A percentile compares a stretch with the other conserved stretches of the same genome.
Evolutionary conservation across 1,284 basidiomycete species (phyloP).

Genomic region (Kwoniella shivajii): DNA sequence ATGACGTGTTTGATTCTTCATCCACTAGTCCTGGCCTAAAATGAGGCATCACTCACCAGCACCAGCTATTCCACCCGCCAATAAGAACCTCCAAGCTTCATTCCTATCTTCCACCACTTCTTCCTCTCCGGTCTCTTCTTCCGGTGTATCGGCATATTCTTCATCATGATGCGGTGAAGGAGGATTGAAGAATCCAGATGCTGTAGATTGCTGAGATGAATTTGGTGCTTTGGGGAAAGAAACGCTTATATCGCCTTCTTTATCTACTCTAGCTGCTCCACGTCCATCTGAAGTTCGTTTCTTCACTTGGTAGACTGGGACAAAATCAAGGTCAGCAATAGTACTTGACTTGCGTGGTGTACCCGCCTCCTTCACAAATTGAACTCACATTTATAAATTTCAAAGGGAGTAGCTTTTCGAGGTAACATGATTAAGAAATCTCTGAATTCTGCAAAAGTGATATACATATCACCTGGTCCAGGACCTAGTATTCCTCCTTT

Average conservation of each 20-base stretch:
- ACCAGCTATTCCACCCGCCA: constrained; percentile 92
- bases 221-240: constrained; percentile 49
- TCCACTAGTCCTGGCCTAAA: neutral
- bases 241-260: constrained; percentile 69
- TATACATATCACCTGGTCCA: constrained; percentile 44
- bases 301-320: constrained; percentile 66
- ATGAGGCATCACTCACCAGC: constrained; percentile 64
- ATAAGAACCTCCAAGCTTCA: constrained; percentile 82
- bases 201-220: constrained; percentile 20
- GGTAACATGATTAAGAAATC: constrained; percentile 87
- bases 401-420: constrained; percentile 72
- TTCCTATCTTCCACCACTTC: constrained; percentile 69
- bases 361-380: neutral
- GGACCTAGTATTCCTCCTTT: neutral
- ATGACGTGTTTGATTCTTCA: too few relatives aligned
- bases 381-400: constrained; percentile 70
- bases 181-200: constrained; percentile 30
- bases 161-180: constrained; percentile 36
- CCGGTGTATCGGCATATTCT: constrained; percentile 56
- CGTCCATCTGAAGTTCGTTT: constrained; percentile 73
- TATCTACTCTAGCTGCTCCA: constrained; percentile 75
- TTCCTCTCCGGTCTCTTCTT: constrained; percentile 64
- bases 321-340: constrained; percentile 9
- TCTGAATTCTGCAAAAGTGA: constrained; percentile 83
- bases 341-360: neutral